Evolutionary conservation across 2,329 filamentous ascomycete species (phyloP).

Genomic region (Epicoccum nigrum): DNA sequence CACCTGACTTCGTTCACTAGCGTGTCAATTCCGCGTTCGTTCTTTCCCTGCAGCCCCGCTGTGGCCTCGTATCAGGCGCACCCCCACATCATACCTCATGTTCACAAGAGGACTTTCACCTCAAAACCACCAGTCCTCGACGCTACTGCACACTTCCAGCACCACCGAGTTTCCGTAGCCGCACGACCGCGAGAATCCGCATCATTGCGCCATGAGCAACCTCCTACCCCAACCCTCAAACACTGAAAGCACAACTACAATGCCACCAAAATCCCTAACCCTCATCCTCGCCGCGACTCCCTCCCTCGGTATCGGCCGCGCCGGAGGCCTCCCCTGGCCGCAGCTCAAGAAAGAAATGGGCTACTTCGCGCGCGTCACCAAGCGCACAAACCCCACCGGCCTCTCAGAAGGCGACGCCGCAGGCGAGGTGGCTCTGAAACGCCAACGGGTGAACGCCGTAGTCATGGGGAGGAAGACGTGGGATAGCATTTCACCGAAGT

Average conservation of each 20-base stretch:
- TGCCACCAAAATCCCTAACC: slow-evolving; percentile 65
- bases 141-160: not conserved
- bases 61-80: not conserved
- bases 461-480: slow-evolving; percentile 99
- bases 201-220: slow-evolving; percentile 4
- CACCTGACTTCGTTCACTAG: slow-evolving; percentile 19
- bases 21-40: slow-evolving; percentile 13
- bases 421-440: not conserved
- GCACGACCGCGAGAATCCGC: not conserved
- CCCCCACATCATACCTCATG: slow-evolving; percentile 10
- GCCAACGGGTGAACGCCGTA: slow-evolving; percentile 63
- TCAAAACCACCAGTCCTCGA: not conserved
- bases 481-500: slow-evolving; percentile 81
- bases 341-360: slow-evolving; percentile 89
- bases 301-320: slow-evolving; percentile 83
- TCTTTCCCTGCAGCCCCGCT: slow-evolving; percentile 9
- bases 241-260: slow-evolving; percentile 10
- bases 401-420: slow-evolving; percentile 10
- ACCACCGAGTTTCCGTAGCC: not conserved
- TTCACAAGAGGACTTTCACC: not conserved
- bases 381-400: slow-evolving; percentile 57
- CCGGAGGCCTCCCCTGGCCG: slow-evolving; percentile 84
- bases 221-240: not conserved
- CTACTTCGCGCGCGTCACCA: slow-evolving; percentile 91
- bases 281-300: slow-evolving; percentile 93